Evolutionary conservation across 495 filamentous ascomycete species (phyloP), one percentile per base, ranked within the genome.

Genomic region (Amphirosellinia nigrospora): DNA sequence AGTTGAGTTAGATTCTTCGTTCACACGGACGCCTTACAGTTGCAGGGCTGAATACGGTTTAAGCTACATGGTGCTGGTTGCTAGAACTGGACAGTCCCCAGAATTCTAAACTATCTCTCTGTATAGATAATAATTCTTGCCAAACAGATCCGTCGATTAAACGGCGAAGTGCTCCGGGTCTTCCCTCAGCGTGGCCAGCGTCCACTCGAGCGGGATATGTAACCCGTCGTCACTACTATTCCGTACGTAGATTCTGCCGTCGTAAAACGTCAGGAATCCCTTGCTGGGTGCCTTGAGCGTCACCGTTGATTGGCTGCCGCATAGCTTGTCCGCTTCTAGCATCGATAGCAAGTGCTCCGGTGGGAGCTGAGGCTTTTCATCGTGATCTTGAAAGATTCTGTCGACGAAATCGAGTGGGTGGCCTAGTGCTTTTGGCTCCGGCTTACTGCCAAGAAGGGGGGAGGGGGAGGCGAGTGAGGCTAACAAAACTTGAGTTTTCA

Each of bases 91-190:
- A n/a, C n/a, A n/a, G n/a, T n/a, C n/a, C n/a, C n/a, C n/a, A n/a
- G n/a, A n/a, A n/a, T n/a, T n/a, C n/a, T n/a, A n/a, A n/a, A n/a
- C n/a, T n/a, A n/a, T n/a, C n/a, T n/a, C n/a, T n/a, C n/a, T n/a
- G 28, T 63, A 45, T 5, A 63, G 21, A 32, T 45, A 45, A 21
- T 63, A 46, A 1, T 63, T 43, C 60, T 63, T 63, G 38, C 60
- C 23, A 21, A 62, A 62, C 0, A 23, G 60, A 32, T 46, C 39
- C 2, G 60, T 32, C 4, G 36, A n/a, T 10, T 28, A 46, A 13
- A 46, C 23, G 1, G 38, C 10, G 28, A 43, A 63, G 11, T 45
- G 38, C 38, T 63, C 10, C 36, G 19, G 10, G 26, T 45, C 13
- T 6, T 28, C 39, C n/a, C 16, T 45, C 0, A 62, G 4, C n/a